Conservation (phyloP, 2,329 filamentous ascomycete species). For the Purpureocillium lavendulum region DNA sequence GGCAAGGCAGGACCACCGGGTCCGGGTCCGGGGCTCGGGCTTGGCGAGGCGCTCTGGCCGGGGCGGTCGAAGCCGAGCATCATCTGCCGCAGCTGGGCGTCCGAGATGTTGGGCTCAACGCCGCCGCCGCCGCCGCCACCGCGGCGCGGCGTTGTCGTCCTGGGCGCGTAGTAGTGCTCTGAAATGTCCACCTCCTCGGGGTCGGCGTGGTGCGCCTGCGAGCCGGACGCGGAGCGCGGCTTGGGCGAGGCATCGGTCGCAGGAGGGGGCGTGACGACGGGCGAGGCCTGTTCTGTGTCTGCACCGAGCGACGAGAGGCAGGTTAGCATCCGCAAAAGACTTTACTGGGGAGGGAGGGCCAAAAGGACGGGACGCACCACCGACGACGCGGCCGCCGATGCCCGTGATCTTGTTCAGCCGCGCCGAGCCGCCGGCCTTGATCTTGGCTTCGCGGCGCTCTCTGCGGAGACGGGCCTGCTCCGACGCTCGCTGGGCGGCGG, state of each 20-base stretch:
- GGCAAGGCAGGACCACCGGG: conserved; percentile 1
- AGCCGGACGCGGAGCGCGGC: background rate
- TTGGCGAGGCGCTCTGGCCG: conserved; percentile 12
- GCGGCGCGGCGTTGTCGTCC: conserved; percentile 16
- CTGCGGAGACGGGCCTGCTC: conserved; percentile 69
- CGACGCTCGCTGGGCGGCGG: conserved; percentile 40
- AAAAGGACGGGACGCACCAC: too few species aligned
- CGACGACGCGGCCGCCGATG: conserved; percentile 38
- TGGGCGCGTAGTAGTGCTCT: conserved; percentile 59
- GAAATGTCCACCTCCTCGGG: conserved; percentile 75
- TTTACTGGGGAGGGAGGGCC: too few species aligned
- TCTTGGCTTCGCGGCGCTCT: conserved; percentile 72
- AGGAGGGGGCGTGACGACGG: background rate
- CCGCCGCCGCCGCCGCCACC: conserved; percentile 18
- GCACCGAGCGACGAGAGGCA: background rate
- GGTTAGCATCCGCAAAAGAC: background rate
- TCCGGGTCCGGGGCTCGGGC: conserved; percentile 13
- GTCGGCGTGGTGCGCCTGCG: conserved; percentile 32
- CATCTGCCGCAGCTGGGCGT: conserved; percentile 56
- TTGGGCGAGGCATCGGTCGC: background rate
- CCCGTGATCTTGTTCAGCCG: conserved; percentile 70
- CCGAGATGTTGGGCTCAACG: conserved; percentile 31
- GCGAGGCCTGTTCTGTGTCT: conserved; percentile 5
- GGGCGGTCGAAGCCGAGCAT: conserved; percentile 48
- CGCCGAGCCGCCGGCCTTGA: conserved; percentile 60